Conservation (phyloP, 805 yeast species). For the Pichia ethanolica region DNA sequence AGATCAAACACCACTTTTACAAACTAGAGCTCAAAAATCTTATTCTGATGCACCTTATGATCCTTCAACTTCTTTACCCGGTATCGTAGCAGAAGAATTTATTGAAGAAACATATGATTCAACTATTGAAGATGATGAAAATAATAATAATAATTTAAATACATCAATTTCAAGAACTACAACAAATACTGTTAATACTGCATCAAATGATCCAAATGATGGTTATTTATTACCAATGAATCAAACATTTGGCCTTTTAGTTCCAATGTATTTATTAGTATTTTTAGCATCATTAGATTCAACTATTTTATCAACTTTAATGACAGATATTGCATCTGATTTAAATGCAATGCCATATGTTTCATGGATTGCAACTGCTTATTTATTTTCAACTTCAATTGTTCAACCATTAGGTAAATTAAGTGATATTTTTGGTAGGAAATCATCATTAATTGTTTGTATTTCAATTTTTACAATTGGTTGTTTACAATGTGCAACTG, state of each 20-base stretch:
- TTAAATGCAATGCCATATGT: constrained; percentile 54
- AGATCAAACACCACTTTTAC: background rate
- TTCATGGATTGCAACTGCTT: constrained; percentile 71
- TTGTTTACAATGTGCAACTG: constrained; percentile 46
- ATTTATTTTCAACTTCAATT: constrained; percentile 59
- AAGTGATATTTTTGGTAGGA: constrained; percentile 67
- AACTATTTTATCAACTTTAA: constrained; percentile 59
- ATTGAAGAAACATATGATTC: constrained; percentile 14
- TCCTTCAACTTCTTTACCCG: constrained; percentile 24
- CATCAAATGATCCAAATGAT: background rate
- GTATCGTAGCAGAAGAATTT: constrained; percentile 23
- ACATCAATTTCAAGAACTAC: background rate
- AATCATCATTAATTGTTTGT: constrained; percentile 43
- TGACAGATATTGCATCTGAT: constrained; percentile 63
- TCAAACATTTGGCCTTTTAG: constrained; percentile 29
- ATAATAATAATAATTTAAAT: background rate
- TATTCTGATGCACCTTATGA: constrained; percentile 11
- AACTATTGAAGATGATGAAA: background rate
- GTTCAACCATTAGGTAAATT: constrained; percentile 70
- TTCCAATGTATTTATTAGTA: constrained; percentile 38
- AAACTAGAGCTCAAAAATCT: background rate
- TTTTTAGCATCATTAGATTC: constrained; percentile 61
- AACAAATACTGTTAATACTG: background rate
- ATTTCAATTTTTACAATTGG: constrained; percentile 51
- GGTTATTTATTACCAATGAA: constrained; percentile 24